A percentile compares a stretch with the other conserved stretches of the same genome.
Evolutionary conservation across 139 green algal genomes (phyloP).

Genomic region (Trebouxia sp.): DNA sequence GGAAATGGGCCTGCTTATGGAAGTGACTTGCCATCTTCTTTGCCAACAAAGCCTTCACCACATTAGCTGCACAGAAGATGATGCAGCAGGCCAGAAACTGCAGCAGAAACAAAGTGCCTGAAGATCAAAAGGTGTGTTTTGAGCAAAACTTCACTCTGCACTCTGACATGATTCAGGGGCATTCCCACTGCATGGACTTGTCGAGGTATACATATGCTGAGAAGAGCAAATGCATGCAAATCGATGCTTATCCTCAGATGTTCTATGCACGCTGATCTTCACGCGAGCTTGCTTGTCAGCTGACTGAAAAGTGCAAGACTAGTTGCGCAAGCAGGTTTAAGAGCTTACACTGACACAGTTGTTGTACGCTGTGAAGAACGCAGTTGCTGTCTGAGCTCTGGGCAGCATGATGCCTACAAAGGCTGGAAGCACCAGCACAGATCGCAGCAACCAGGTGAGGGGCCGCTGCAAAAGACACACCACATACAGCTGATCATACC

Average conservation of each 20-base stretch:
- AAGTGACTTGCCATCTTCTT: conserved; percentile 59
- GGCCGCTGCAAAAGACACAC: conserved; percentile 26
- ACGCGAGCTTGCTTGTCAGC: too few relatives aligned
- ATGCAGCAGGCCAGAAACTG: conserved; percentile 46
- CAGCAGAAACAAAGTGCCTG: conserved; percentile 31
- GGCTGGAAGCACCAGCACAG: conserved; percentile 21
- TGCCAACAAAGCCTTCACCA: conserved; percentile 39
- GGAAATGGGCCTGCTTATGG: conserved; percentile 66
- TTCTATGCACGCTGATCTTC: too few relatives aligned
- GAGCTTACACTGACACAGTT: conserved; percentile 1
- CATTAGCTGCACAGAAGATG: conserved; percentile 45
- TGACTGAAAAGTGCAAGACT: too few relatives aligned
- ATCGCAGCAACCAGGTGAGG: conserved; percentile 15
- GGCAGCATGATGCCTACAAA: conserved; percentile 32
- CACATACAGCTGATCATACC: background rate
- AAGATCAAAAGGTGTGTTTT: conserved; percentile 15
- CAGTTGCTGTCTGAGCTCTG: background rate
- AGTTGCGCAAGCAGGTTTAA: background rate
- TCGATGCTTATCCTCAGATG: too few relatives aligned
- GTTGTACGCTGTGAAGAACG: background rate
- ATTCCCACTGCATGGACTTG: background rate
- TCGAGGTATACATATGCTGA: conserved; percentile 21
- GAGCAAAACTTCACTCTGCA: background rate
- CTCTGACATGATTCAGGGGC: too few relatives aligned
- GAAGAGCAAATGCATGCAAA: too few relatives aligned